Evolutionary conservation across 1,139 yeast species (phyloP).

Genomic region (Groenewaldozyma auringiensis): DNA sequence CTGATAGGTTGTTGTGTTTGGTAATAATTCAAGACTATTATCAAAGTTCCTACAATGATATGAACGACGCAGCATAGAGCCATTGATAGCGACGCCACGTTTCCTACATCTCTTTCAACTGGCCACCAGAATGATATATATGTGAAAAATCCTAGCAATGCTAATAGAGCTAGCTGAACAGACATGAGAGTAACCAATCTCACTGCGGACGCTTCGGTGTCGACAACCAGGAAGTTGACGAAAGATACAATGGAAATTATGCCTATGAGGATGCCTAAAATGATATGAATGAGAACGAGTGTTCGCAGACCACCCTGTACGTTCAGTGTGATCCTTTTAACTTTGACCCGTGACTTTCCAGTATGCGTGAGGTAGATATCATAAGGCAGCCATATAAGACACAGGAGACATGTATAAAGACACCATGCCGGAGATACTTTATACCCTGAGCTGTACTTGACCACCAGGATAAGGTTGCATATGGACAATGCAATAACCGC

Average conservation of each 20-base stretch:
- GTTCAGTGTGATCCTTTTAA: background rate
- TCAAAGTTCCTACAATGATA: slow-evolving; percentile 13
- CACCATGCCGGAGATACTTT: background rate
- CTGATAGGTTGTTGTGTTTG: background rate
- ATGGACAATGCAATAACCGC: background rate
- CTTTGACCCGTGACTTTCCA: background rate
- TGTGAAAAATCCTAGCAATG: background rate
- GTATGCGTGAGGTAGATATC: background rate
- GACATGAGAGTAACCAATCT: background rate
- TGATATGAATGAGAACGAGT: background rate
- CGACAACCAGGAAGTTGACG: background rate
- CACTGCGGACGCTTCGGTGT: background rate
- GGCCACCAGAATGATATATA: slow-evolving; percentile 1
- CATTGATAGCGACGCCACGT: background rate
- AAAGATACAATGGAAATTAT: background rate
- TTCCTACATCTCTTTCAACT: background rate
- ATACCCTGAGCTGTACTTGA: no score
- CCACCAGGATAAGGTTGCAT: background rate
- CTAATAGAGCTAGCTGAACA: background rate
- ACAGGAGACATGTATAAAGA: background rate
- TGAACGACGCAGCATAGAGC: background rate
- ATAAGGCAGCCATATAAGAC: background rate
- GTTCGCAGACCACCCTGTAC: background rate
- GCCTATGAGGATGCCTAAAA: background rate
- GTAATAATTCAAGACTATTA: background rate